Base-by-base conservation (phyloP, 306 rosid species). In the Glycine soja region DNA sequence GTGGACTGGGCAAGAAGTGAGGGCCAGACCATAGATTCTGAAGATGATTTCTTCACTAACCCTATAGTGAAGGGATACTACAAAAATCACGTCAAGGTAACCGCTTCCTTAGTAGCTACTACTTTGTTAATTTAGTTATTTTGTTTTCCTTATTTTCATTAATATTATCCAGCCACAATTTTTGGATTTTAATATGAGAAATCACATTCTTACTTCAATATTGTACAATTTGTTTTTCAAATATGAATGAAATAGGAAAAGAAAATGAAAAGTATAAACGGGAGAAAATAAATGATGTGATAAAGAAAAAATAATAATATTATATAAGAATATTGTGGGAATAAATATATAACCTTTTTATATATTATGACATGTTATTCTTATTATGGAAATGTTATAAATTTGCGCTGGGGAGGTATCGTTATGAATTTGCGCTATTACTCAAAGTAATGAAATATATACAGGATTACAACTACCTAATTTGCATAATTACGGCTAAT, bases 41-140 rank as follows among this genome's bases (percentile, higher is more conserved):
- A 92, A 8, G 97, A 96, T 56, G 99, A 89, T 87, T 96, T 95
- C 89, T 95, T 75, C 88, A 83, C 97, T 59, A 93, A 95, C 68
- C 43, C 87, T 57, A 68, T 88, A 0, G 92, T 88, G 0, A 93
- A 90, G 83, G 92, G 85, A 13, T 92, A 78, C 84, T 96, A 83
- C 89, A 93, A 90, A 87, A 93, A 96, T 78, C 98, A 96, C 82
- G 80, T 93, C 85, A 92, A 85, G 91, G 99, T 90, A 74, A 36
- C 10, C 10, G 3, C 8, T 70, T 70, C 40, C 48, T 70, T 70
- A 15, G 30, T 68, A 10, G 11, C 62, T 69, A 18, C 43, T 38
- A 38, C 43, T 38, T 38, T 38, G 43, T 80, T 11, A 10, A 54
- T 4, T 38, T 30, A 54, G 7, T 38, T 38, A 13, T 66, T 58